Evolutionary conservation across 768 basidiomycete genomes (phyloP), one percentile per base, ranked within the genome.

Genomic region (Hypholoma sublateritium): DNA sequence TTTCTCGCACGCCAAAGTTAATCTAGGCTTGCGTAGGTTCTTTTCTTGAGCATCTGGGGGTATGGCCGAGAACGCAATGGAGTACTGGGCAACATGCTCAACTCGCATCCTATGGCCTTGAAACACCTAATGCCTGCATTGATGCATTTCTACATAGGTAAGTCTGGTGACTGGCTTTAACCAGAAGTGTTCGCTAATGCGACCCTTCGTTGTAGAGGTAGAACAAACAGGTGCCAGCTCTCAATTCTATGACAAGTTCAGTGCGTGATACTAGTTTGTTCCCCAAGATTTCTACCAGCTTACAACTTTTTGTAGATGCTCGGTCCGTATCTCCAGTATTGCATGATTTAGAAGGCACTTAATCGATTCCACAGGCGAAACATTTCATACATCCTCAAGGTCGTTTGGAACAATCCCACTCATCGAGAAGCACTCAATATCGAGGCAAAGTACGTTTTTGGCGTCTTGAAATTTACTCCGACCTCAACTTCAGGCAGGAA

Each of bases 191-290:
- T 34, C 43, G 28, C 14, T 24, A 17, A 16, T 46, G 36, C 9
- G 17, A 41, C 45, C 48, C 58, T 35, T 1, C 13, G 13, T 51
- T 44, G 36, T 68, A 96, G 96, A 98, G 82, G 95, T 98, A 44
- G 97, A 99, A 70, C 89, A 90, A 64, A 99, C 97, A 0, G 97
- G 97, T 28, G 93, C 95, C 19, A 96, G 95, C 67, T 96, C 95
- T 0, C 96, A 98, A 67, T 98, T 99, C 74, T 98, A 97, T 73
- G 96, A 97, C 71, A 95, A 97, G 85, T 96, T 95, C 67, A 91
- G 91, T 92, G 66, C 61, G 89, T 82, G 14, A 13, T 16, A 32
- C 9, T 32, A 4, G 25, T 16, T n/a, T 48, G 56, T 34, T n/a
- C 13, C 32, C 50, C 1, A 11, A 12, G 39, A 16, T n/a, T 32